Evolutionary conservation across 2,329 filamentous ascomycete species (phyloP).

Genomic region (Fonsecaea monophora): DNA sequence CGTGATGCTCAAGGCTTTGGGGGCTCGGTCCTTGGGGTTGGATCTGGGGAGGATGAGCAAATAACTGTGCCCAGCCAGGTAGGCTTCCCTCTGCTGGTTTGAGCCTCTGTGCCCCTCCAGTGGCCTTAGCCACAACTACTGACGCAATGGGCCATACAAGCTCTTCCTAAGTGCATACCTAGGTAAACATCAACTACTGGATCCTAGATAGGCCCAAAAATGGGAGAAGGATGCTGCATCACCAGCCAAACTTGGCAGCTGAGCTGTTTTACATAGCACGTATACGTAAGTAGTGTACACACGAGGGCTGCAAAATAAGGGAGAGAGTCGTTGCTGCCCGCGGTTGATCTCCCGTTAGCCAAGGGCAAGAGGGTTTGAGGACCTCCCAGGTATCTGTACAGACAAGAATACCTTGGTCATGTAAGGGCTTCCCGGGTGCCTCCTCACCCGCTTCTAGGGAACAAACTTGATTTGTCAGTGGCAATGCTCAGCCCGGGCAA

Average conservation of each 20-base stretch:
- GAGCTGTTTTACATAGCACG: neutral
- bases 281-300: neutral
- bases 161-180: too few relatives aligned
- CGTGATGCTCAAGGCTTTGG: neutral
- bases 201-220: neutral
- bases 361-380: neutral
- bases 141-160: neutral
- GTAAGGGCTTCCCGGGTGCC: neutral
- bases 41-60: neutral
- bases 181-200: neutral
- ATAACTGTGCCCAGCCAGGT: neutral
- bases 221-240: neutral
- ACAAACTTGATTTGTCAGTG: slow-evolving; percentile 2
- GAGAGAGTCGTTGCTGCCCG: neutral
- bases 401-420: neutral
- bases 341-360: neutral
- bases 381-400: neutral
- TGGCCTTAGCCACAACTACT: neutral
- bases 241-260: slow-evolving; percentile 1
- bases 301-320: neutral
- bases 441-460: neutral
- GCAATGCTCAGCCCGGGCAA: neutral
- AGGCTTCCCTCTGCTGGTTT: neutral
- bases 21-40: neutral
- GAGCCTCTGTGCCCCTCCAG: neutral